Evolutionary conservation across 441 rosid genomes (phyloP).

Genomic region (Eutrema salsugineum): DNA sequence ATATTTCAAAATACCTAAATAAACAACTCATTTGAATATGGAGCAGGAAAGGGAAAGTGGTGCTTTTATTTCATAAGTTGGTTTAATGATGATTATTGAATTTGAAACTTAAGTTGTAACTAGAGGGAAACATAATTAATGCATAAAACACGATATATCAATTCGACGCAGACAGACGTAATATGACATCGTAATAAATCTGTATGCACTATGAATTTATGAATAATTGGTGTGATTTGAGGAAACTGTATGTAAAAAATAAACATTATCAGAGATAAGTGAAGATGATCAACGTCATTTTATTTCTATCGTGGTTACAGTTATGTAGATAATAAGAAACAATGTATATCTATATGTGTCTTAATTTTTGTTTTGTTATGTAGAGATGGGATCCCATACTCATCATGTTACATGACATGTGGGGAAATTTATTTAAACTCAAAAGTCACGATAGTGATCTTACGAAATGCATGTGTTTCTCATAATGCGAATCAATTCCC

Average conservation of each 20-base stretch:
- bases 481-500: constrained; percentile 31
- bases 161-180: neutral
- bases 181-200: neutral
- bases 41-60: constrained; percentile 11
- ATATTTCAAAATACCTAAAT: neutral
- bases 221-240: neutral
- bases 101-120: constrained; percentile 26
- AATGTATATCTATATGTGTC: neutral
- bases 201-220: neutral
- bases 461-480: constrained; percentile 43
- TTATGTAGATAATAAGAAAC: neutral
- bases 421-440: constrained; percentile 24
- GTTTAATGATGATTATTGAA: constrained; percentile 14
- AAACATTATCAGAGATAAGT: no score
- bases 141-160: neutral
- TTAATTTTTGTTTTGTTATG: neutral
- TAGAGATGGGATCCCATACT: constrained; percentile 45
- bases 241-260: neutral
- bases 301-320: no score
- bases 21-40: constrained; percentile 11
- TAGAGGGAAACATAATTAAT: constrained; percentile 20
- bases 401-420: constrained; percentile 69
- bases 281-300: no score
- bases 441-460: constrained; percentile 23
- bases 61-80: constrained; percentile 9